Conservation (phyloP, 352 stramenopile species). For the Globisporangium nodosum region DNA sequence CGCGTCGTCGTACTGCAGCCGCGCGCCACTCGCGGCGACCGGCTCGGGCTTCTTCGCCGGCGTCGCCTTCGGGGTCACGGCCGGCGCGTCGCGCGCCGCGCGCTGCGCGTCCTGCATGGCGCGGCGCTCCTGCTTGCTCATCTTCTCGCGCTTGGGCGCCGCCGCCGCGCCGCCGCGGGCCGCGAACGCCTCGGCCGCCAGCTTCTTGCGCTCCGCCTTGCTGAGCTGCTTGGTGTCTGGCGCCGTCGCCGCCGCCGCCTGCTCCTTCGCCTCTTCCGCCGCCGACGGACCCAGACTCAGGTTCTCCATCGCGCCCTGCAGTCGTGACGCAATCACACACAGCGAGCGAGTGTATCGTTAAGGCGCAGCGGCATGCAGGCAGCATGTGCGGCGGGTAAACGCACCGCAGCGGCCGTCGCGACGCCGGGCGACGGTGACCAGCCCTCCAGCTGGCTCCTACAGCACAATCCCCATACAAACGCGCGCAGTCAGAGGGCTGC, state of each 20-base stretch:
- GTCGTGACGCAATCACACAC: background rate
- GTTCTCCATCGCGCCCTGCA: constrained; percentile 36
- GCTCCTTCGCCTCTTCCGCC: constrained; percentile 1
- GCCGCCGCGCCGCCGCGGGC: constrained; percentile 28
- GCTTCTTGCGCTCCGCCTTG: constrained; percentile 68
- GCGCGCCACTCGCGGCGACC: constrained; percentile 33
- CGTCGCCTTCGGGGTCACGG: constrained; percentile 1
- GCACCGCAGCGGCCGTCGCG: constrained; percentile 4
- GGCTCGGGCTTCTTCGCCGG: constrained; percentile 31
- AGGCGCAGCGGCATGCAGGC: no score
- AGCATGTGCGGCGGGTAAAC: background rate
- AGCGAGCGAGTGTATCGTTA: background rate
- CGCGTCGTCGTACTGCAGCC: constrained; percentile 74
- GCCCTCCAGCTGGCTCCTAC: constrained; percentile 51
- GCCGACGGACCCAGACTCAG: constrained; percentile 37
- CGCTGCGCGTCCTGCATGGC: constrained; percentile 90
- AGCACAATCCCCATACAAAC: background rate
- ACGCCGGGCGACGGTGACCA: constrained; percentile 47
- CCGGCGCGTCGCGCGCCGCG: constrained; percentile 61
- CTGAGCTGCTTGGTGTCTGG: constrained; percentile 35
- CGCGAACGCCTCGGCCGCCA: constrained; percentile 55
- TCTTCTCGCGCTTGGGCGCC: constrained; percentile 66
- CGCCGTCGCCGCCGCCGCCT: background rate
- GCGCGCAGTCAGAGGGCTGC: background rate
- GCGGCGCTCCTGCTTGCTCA: constrained; percentile 91